A percentile compares a stretch with the other conserved stretches of the same genome.
These are phyloP conservation scores for Penicillium fuscoglaucum DNA, from an alignment of 2,329 filamentous ascomycete species.

Conservation along the genomic window DNA sequence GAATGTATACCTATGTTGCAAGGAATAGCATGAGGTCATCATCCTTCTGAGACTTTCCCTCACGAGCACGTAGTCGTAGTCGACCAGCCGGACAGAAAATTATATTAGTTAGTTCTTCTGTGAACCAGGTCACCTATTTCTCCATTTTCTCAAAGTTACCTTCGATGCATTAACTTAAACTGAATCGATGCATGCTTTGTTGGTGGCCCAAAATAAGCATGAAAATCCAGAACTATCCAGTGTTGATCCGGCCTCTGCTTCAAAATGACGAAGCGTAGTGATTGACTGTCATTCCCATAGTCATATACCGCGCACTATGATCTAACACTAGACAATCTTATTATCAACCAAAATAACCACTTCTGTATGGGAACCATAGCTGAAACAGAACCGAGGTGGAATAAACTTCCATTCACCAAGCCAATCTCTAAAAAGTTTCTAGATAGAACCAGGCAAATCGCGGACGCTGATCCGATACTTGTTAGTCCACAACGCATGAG, in stretches of 20 bases:
- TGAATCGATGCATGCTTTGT: too few relatives aligned
- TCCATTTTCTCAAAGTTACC: neutral
- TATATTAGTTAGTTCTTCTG: too few relatives aligned
- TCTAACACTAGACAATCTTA: neutral
- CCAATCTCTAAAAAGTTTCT: too few relatives aligned
- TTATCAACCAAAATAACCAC: neutral
- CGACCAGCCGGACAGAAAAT: neutral
- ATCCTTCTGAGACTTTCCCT: neutral
- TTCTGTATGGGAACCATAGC: neutral
- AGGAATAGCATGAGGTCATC: neutral
- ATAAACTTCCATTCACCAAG: neutral
- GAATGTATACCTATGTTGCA: neutral
- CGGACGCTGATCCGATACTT: neutral
- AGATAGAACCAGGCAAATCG: neutral
- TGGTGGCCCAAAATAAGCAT: neutral
- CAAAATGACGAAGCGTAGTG: neutral
- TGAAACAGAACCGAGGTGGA: neutral
- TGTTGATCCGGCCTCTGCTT: neutral
- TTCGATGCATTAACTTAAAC: too few relatives aligned
- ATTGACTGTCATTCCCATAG: too few relatives aligned
- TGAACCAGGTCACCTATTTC: neutral
- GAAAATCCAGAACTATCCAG: neutral
- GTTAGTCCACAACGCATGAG: neutral
- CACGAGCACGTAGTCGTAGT: too few relatives aligned
- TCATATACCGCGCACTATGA: too few relatives aligned